phyloP scores from a whole-genome alignment of 805 yeast genomes.

The Teunomyces aglyptinius region DNA sequence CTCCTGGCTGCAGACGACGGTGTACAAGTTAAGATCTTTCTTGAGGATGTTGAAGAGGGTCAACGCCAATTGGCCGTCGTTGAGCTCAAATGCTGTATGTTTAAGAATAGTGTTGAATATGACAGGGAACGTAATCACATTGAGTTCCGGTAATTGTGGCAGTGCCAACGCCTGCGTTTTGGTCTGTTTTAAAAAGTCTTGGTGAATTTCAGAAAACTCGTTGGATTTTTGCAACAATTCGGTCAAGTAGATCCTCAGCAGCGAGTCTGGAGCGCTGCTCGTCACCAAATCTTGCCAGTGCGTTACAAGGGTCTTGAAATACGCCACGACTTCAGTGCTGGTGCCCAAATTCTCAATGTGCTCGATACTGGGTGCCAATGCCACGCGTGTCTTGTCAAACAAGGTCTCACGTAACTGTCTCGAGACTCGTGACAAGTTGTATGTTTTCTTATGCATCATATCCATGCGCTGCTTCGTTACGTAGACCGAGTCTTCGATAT shows the following conservation, averaged over 20 bases:
- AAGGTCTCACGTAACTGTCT: conserved; percentile 13
- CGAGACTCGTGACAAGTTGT: conserved; percentile 10
- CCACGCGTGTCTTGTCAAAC: conserved; percentile 13
- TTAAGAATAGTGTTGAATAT: conserved; percentile 33
- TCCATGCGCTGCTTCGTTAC: conserved; percentile 2
- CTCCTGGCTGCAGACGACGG: conserved; percentile 37
- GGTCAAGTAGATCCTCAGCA: conserved; percentile 13
- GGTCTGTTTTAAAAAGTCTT: conserved; percentile 17
- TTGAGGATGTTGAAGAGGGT: conserved; percentile 35
- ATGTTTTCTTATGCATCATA: conserved; percentile 2
- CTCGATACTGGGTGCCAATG: conserved; percentile 21
- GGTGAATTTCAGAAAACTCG: conserved; percentile 17
- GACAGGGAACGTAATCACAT: conserved; percentile 35
- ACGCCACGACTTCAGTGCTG: conserved; percentile 15
- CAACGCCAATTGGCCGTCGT: conserved; percentile 37
- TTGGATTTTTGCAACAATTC: conserved; percentile 11
- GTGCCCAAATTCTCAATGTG: conserved; percentile 16
- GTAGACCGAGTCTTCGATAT: conserved; percentile 10
- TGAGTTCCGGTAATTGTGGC: conserved; percentile 27
- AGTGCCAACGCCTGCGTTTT: conserved; percentile 10
- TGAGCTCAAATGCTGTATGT: conserved; percentile 20
- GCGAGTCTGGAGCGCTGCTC: conserved; percentile 5
- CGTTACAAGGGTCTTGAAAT: conserved; percentile 13
- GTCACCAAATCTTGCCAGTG: conserved; percentile 12
- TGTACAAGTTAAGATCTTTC: conserved; percentile 30